These are phyloP conservation scores for Sugiyamaella paludigena DNA, from an alignment of 1,139 yeast genomes.

Conservation along the genomic window DNA sequence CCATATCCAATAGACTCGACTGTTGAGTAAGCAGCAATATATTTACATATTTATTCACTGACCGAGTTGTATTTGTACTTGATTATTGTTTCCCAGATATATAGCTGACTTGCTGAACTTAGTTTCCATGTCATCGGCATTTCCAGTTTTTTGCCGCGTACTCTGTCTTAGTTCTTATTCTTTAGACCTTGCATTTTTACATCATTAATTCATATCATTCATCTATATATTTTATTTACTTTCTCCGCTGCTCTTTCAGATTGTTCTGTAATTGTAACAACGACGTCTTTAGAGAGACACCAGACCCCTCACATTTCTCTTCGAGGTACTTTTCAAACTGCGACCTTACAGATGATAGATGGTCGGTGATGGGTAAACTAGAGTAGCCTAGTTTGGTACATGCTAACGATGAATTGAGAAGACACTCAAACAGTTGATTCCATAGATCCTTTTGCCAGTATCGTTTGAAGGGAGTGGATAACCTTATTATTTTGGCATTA, in stretches of 20 bases:
- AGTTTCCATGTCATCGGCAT: too few relatives aligned
- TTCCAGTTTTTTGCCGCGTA: too few relatives aligned
- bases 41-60: background rate
- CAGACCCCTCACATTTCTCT: conserved; percentile 30
- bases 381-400: conserved; percentile 10
- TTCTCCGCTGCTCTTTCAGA: conserved; percentile 11
- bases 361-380: conserved; percentile 44
- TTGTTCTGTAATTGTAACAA: conserved; percentile 25
- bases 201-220: conserved; percentile 1
- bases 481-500: conserved; percentile 31
- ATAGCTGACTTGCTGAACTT: background rate
- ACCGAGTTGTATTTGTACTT: background rate
- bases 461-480: conserved; percentile 55
- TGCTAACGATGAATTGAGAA: conserved; percentile 55
- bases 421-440: conserved; percentile 60
- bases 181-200: conserved; percentile 1
- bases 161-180: conserved; percentile 2
- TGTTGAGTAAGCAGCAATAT: background rate
- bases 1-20: too few relatives aligned
- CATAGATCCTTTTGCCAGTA: conserved; percentile 79
- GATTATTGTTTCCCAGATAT: background rate
- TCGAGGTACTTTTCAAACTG: conserved; percentile 49
- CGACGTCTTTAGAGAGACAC: conserved; percentile 27
- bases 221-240: conserved; percentile 2
- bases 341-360: conserved; percentile 41